Base-by-base conservation (phyloP, 495 filamentous ascomycete genomes). In the Trichocladium antarcticum region DNA sequence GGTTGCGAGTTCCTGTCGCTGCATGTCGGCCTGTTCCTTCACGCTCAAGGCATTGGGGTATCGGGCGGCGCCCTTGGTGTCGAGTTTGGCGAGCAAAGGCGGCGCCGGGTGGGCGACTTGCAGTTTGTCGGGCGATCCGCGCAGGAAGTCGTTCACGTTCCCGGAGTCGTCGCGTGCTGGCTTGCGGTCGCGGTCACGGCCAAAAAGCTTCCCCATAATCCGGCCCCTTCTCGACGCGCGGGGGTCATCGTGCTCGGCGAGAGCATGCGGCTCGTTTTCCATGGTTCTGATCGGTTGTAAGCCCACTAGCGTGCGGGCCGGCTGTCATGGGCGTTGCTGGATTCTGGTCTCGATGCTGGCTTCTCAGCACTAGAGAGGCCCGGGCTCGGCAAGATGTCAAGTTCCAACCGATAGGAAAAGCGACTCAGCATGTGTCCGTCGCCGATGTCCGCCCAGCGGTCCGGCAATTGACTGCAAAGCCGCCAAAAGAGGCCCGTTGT, bases 191-290 rank as follows among this genome's bases (percentile, higher is more conserved):
- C 61, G 60, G 39, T 61, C 57, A 31, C 59, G 46, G 38, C 68
- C 67, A 50, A 74, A 74, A 24, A 74, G 57, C 61, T 72, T 73
- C 37, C 72, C 72, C 66, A 74, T 74, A 15, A 74, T 45, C 40
- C 69, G 67, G 50, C 67, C 67, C 53, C 68, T 60, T 51, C 62
- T 70, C 38, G 67, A 64, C 31, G 31, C 24, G 35, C 65, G 54
- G 42, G 60, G 60, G 43, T 62, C 66, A 19, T 67, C 66, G 19
- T 66, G 62, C 44, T 62, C 62, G 15, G 48, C 36, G 41, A 54
- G 43, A 43, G 55, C 42, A 16, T 60, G 64, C 31, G 60, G 56
- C 34, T 71, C 67, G 61, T 68, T 66, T 55, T 74, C 71, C 65
- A 72, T 74, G 57, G 53, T 65, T 51, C 50, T 44, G 34, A 38